A percentile compares a stretch with the other conserved stretches of the same genome.
Evolutionary conservation across 306 rosid species (phyloP).

Genomic region (Myrica gale): DNA sequence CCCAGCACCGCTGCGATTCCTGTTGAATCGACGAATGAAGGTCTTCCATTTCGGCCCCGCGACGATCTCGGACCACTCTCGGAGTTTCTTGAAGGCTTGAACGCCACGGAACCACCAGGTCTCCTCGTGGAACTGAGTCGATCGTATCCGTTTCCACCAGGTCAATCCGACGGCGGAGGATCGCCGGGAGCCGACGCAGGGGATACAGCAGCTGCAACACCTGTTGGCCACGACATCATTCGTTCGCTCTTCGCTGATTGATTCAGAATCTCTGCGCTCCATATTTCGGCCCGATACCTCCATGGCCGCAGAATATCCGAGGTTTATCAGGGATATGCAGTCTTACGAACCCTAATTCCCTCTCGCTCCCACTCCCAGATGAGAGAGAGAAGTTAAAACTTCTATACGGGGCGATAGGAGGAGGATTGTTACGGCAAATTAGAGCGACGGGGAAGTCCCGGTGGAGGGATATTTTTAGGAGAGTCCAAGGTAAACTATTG

Average conservation of each 20-base stretch:
- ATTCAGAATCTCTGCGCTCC: constrained; percentile 41
- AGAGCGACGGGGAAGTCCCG: constrained; percentile 34
- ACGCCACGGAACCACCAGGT: constrained; percentile 73
- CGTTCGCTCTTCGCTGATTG: constrained; percentile 34
- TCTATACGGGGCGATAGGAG: neutral
- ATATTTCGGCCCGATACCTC: constrained; percentile 14
- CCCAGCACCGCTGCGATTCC: constrained; percentile 37
- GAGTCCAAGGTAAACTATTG: too few relatives aligned
- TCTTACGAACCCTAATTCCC: neutral
- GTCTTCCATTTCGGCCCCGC: constrained; percentile 98
- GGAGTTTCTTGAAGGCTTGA: constrained; percentile 57
- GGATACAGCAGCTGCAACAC: constrained; percentile 60
- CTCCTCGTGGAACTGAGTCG: constrained; percentile 36
- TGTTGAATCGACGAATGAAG: constrained; percentile 69
- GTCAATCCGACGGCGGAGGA: constrained; percentile 31
- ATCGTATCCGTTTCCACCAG: constrained; percentile 73
- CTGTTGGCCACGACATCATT: constrained; percentile 33
- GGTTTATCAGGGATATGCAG: neutral
- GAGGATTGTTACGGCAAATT: constrained; percentile 28
- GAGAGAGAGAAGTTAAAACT: neutral
- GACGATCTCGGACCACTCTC: constrained; percentile 90
- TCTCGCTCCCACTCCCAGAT: neutral
- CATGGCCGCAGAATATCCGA: neutral
- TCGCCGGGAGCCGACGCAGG: constrained; percentile 49
- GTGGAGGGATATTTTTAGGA: neutral